A percentile compares a stretch with the other conserved stretches of the same genome.
phyloP scores from a whole-genome alignment of 2,329 filamentous ascomycete genomes.

The Neofusicoccum sp. region DNA sequence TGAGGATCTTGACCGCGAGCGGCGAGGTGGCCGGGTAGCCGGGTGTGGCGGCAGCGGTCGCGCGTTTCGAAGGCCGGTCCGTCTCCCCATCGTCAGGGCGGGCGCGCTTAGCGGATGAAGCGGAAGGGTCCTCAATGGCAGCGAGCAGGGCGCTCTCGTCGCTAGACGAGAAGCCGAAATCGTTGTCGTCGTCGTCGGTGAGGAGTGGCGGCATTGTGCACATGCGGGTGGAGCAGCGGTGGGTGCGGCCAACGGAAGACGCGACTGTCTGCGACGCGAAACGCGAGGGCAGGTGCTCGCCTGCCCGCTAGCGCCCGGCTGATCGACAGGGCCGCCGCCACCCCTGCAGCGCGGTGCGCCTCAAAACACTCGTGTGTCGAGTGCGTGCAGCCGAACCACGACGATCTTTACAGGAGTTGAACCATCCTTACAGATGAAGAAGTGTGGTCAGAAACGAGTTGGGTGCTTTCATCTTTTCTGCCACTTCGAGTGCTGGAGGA shows the following conservation, averaged over 20 bases:
- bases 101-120: neutral
- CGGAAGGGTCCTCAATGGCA: neutral
- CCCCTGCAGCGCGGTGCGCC: too few relatives aligned
- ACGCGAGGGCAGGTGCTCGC: neutral
- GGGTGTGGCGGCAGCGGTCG: neutral
- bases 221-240: neutral
- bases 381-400: too few relatives aligned
- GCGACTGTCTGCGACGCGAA: neutral
- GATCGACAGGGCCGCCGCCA: too few relatives aligned
- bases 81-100: neutral
- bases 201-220: neutral
- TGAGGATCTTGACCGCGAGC: conserved; percentile 37
- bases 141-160: conserved; percentile 26
- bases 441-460: too few relatives aligned
- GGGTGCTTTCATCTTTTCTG: too few relatives aligned
- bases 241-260: neutral
- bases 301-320: neutral
- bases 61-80: neutral
- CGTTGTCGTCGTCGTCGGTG: conserved; percentile 21
- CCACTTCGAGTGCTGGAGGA: too few relatives aligned
- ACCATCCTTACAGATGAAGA: too few relatives aligned
- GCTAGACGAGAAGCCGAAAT: conserved; percentile 26
- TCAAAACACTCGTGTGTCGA: too few relatives aligned
- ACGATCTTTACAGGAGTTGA: too few relatives aligned
- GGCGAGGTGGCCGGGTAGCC: conserved; percentile 9